phyloP scores from a whole-genome alignment of 768 basidiomycete genomes.

The Cystofilobasidium bisporidii region DNA sequence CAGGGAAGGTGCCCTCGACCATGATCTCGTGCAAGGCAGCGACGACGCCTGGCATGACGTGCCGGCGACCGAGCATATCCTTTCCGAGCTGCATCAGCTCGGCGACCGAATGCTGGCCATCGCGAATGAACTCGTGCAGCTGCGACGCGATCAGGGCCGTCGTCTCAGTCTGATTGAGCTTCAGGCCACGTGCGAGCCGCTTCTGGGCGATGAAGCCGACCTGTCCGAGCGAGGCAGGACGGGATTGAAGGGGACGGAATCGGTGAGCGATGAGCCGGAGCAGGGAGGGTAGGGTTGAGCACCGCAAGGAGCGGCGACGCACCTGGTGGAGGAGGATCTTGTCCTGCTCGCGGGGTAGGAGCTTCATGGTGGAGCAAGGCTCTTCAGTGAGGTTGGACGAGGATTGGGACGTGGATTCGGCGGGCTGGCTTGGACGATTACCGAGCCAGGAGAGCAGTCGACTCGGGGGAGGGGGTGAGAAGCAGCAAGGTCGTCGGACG shows the following conservation, averaged over 20 bases:
- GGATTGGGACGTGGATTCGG: no score
- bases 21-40: slow-evolving; percentile 73
- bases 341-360: slow-evolving; percentile 64
- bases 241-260: neutral
- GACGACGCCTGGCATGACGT: slow-evolving; percentile 76
- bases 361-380: slow-evolving; percentile 47
- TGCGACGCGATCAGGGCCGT: slow-evolving; percentile 82
- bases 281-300: no score
- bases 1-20: slow-evolving; percentile 83
- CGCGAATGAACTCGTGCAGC: slow-evolving; percentile 72
- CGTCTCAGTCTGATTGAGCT: slow-evolving; percentile 78
- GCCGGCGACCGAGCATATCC: slow-evolving; percentile 70
- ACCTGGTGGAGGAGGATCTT: slow-evolving; percentile 66
- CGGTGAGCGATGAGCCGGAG: neutral
- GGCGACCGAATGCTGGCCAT: slow-evolving; percentile 74
- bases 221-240: slow-evolving; percentile 12
- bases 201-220: slow-evolving; percentile 80
- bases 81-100: slow-evolving; percentile 86
- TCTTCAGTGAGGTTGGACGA: no score
- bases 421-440: no score
- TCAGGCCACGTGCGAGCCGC: slow-evolving; percentile 83
- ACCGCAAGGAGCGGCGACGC: neutral
- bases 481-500: no score
- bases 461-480: no score
- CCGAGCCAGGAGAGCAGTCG: no score